Base-by-base conservation (phyloP, 2,329 filamentous ascomycete genomes). In the Arthrobotrys entomopaga region DNA sequence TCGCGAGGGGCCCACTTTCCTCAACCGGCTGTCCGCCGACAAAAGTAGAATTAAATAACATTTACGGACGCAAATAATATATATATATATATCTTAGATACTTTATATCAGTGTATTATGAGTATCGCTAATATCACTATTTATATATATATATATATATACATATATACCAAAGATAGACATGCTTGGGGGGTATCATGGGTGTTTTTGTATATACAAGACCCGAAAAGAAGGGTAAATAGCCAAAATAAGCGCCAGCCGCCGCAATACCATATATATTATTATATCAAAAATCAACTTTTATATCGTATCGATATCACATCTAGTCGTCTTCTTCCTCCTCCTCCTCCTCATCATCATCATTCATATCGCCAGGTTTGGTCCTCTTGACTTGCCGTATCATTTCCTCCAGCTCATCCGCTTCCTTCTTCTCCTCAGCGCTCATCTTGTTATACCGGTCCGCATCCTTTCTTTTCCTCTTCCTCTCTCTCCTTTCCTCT, bases 401-500 rank as follows among this genome's bases (percentile, higher is more conserved):
- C 87, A 94, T 88, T 71, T 84, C 85, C 29, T 87, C 85, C 79
- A 85, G 82, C 76, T 84, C 84, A 80, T 89, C 87, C 8, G 87
- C 87, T 76, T 93, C 89, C 72, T 86, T 85, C 80, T 86, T 87
- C 78, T 86, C 85, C 75, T 84, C 85, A 79, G 87, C 87, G 83
- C 88, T 89, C 77, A 91, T 89, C 64, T 88, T 84, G 71, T 88
- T 85, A 77, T 84, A 85, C 56, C 85, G 83, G 59, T 89, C 87
- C 71, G 86, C 83, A 22, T 89, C 89, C 78, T 89, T 89, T 78
- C 85, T 84, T 76, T 90, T 90, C 20, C 86, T 83, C 80, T 91
- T 91, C 67, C 85, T 86, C 81, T 90, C 93, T 90, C 91, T 93
- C 0, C 91, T 87, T 79, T 88, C 84, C 78, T 90, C 85, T 81